A percentile compares a stretch with the other conserved stretches of the same genome.
Evolutionary conservation across 768 basidiomycete species (phyloP).

Genomic region (Pseudohyphozyma bogoriensis): DNA sequence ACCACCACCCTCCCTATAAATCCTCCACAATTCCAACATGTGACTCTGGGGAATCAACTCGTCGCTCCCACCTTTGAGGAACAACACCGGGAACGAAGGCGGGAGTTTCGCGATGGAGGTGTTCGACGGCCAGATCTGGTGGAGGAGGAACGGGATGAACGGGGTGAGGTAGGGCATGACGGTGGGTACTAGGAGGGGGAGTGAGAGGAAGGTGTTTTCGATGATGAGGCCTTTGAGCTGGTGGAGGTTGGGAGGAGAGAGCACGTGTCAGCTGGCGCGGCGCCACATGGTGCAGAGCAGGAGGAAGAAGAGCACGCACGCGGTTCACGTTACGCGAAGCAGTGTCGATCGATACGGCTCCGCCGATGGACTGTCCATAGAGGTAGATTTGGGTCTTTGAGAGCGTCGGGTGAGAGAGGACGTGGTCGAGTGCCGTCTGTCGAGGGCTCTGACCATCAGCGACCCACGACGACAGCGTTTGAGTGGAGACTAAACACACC

Average conservation of each 20-base stretch:
- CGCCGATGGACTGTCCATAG: conserved; percentile 82
- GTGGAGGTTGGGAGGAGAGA: not conserved
- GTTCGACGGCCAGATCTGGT: conserved; percentile 79
- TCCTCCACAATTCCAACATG: conserved; percentile 48
- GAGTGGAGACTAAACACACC: conserved; percentile 46
- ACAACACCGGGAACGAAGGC: conserved; percentile 52
- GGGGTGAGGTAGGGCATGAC: conserved; percentile 63
- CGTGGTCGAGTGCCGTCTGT: conserved; percentile 55
- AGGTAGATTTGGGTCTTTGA: conserved; percentile 59
- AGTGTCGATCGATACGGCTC: conserved; percentile 82
- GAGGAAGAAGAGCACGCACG: conserved; percentile 43
- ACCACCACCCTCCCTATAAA: conserved; percentile 28
- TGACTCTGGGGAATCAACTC: conserved; percentile 65
- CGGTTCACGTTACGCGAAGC: conserved; percentile 64
- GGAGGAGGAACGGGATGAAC: conserved; percentile 60
- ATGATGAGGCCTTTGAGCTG: conserved; percentile 70
- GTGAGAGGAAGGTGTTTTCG: conserved; percentile 86
- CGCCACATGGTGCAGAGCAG: too few species aligned
- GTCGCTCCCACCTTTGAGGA: conserved; percentile 65
- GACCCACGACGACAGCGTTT: not conserved
- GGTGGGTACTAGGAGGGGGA: conserved; percentile 69
- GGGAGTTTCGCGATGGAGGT: conserved; percentile 48
- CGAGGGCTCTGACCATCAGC: not conserved
- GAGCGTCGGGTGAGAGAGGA: conserved; percentile 55
- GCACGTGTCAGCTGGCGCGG: too few species aligned